Base-by-base conservation (phyloP, 2,329 filamentous ascomycete species). In the Aspergillus novofumigatus region DNA sequence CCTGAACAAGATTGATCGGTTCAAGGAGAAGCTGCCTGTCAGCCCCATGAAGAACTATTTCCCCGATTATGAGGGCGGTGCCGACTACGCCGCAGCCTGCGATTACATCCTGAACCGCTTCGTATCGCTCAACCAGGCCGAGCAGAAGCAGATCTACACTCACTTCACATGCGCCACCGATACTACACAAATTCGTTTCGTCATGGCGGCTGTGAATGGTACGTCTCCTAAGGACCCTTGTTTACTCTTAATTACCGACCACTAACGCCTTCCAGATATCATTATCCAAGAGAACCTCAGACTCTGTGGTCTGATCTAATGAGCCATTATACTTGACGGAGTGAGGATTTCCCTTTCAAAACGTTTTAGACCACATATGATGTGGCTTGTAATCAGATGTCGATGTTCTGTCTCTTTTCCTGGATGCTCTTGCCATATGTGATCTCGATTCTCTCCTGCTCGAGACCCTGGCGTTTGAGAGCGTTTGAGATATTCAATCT, bases 141-240 rank as follows among this genome's bases (percentile, higher is more conserved):
- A 97, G 81, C 96, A 92, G 55, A 99, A 99, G 83, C 94, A 99
- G 77, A 97, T 99, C 76, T 99, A 99, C 83, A 99, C 94, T 58
- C 94, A 97, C 78, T 99, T 99, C 80, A 99, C 94, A 52, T 97
- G 94, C 75, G 94, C 94, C 60, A 99, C 94, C 51, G 94, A 99
- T 74, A 99, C 94, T 32, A 97, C 94, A 70, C 94, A 99, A 78
- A 99, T 99, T 70, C 88, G 94, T 72, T 97, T 99, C 82, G 94
- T 99, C 78, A 99, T 99, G 94, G 92, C 93, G 61, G 94, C 94
- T 66, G 94, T 99, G 72, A 99, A 99, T 80, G 92, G 92, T 96
- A 83, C 71, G 87, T 75, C 45, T 35, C n/a, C 17, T 32, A 32
- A 25, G n/a, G 29, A 10, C 23, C 17, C 1, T 10, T 53, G 10